Evolutionary conservation across 352 stramenopile species (phyloP).

Genomic region (Phytophthora quininea): DNA sequence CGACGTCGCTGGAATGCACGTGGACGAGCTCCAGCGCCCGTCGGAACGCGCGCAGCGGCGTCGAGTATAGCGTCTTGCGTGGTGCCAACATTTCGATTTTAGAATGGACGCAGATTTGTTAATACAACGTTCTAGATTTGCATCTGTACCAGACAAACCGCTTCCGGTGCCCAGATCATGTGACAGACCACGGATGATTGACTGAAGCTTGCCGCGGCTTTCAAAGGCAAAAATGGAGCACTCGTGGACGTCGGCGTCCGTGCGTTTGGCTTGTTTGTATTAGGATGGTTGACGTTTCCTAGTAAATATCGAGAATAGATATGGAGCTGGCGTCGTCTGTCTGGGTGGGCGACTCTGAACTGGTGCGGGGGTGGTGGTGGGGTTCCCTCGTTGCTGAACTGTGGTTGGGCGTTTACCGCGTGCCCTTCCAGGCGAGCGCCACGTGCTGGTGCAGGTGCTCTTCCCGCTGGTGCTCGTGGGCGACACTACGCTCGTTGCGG

Average conservation of each 20-base stretch:
- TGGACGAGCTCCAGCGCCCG: conserved; percentile 60
- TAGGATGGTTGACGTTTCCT: neutral
- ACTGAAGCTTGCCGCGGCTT: too few species aligned
- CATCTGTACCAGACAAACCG: neutral
- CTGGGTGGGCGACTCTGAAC: too few species aligned
- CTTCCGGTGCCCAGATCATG: neutral
- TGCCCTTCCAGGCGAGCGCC: conserved; percentile 69
- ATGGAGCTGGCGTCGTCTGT: neutral
- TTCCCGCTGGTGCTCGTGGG: conserved; percentile 43
- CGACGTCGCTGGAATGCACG: conserved; percentile 45
- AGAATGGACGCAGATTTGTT: neutral
- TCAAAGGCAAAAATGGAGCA: too few species aligned
- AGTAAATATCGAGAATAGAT: conserved; percentile 19
- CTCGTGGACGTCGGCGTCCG: neutral
- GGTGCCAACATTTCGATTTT: conserved; percentile 68
- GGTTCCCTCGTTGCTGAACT: too few species aligned
- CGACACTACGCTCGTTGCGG: conserved; percentile 20
- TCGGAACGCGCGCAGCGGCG: conserved; percentile 64
- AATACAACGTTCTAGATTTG: conserved; percentile 2
- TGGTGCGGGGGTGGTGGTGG: too few species aligned
- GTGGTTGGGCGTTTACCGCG: conserved; percentile 38
- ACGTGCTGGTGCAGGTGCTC: conserved; percentile 72
- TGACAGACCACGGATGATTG: neutral
- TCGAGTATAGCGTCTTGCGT: conserved; percentile 83
- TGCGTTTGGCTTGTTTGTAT: neutral